phyloP scores from a whole-genome alignment of 2,329 filamentous ascomycete genomes.

The Colletotrichum tropicicola region DNA sequence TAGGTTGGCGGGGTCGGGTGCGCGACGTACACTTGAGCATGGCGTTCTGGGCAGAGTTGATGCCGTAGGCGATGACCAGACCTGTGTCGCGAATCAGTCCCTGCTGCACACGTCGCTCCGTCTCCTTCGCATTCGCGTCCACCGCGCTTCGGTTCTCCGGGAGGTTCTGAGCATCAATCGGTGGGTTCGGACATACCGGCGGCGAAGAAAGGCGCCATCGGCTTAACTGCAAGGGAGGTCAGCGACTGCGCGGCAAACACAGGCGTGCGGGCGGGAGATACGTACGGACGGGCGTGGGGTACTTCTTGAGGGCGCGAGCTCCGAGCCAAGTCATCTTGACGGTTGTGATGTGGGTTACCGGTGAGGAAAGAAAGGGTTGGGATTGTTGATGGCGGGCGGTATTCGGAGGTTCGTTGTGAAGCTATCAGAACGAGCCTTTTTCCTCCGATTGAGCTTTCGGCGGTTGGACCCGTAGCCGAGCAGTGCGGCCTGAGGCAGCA shows the following conservation, averaged over 20 bases:
- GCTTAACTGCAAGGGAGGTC: conserved; percentile 71
- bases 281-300: conserved; percentile 80
- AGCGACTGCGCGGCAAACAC: conserved; percentile 13
- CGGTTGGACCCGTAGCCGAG: conserved; percentile 47
- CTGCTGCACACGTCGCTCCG: neutral
- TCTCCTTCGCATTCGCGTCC: too few relatives aligned
- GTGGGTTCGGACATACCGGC: conserved; percentile 75
- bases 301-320: conserved; percentile 76
- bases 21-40: conserved; percentile 76
- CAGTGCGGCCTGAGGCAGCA: conserved; percentile 38
- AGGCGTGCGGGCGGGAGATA: conserved; percentile 42
- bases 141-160: too few relatives aligned
- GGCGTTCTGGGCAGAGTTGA: conserved; percentile 83
- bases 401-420: conserved; percentile 40
- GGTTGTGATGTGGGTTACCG: conserved; percentile 48
- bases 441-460: conserved; percentile 38
- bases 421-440: conserved; percentile 51
- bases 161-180: neutral
- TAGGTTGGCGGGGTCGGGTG: conserved; percentile 16
- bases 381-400: conserved; percentile 42
- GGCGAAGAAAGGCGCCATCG: conserved; percentile 92
- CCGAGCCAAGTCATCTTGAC: conserved; percentile 80
- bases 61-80: conserved; percentile 86
- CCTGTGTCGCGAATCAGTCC: conserved; percentile 58
- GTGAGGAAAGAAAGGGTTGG: conserved; percentile 42